Percentiles rank a stretch among this genome's conserved stretches.
phyloP scores from a whole-genome alignment of 1,284 basidiomycete species.

The Tylopilus sp. region DNA sequence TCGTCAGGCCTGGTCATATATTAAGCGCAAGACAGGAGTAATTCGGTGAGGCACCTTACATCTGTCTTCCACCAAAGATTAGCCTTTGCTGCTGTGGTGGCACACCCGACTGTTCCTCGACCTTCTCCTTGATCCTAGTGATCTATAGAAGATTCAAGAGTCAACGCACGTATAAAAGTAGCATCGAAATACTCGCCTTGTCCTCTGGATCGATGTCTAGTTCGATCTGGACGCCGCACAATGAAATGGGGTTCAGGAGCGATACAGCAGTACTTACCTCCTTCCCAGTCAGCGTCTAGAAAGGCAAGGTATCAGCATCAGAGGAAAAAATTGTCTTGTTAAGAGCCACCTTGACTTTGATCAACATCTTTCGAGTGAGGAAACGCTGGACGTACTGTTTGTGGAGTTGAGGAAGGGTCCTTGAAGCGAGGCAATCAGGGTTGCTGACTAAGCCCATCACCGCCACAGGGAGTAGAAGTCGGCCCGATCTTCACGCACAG shows the following conservation, averaged over 20 bases:
- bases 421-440: not conserved
- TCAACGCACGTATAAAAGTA: not conserved
- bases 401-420: not conserved
- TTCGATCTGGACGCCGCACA: slow-evolving; percentile 65
- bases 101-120: slow-evolving; percentile 99
- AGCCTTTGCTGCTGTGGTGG: slow-evolving; percentile 95
- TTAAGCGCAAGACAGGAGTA: slow-evolving; percentile 3
- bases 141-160: slow-evolving; percentile 53
- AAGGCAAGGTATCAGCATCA: not conserved
- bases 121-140: slow-evolving; percentile 94
- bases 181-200: slow-evolving; percentile 53
- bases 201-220: slow-evolving; percentile 93
- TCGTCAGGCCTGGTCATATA: slow-evolving; percentile 68
- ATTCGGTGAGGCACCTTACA: slow-evolving; percentile 51
- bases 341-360: slow-evolving; percentile 25
- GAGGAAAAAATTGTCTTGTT: not conserved
- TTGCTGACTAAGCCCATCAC: slow-evolving; percentile 17
- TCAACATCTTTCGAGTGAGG: slow-evolving; percentile 22
- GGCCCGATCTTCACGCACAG: no score
- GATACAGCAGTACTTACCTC: slow-evolving; percentile 55
- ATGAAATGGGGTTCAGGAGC: slow-evolving; percentile 5
- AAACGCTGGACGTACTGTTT: not conserved
- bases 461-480: no score
- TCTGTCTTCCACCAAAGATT: slow-evolving; percentile 93
- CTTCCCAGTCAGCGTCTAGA: slow-evolving; percentile 87